These are phyloP conservation scores for Agrocybe praecox DNA, from an alignment of 768 basidiomycete genomes.

Conservation along the genomic window DNA sequence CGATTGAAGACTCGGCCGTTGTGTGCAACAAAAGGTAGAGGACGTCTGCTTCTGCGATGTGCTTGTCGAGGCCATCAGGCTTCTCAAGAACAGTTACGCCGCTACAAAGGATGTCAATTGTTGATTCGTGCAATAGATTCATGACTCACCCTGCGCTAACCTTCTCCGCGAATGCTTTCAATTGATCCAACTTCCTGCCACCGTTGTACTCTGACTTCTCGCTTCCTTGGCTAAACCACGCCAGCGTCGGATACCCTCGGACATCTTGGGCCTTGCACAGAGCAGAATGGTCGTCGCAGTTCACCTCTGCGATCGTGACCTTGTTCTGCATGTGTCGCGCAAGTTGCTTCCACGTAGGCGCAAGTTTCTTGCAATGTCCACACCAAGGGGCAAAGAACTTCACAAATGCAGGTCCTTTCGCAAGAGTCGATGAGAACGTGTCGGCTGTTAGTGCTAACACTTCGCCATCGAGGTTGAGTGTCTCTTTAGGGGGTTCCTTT, in stretches of 20 bases:
- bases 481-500: slow-evolving; percentile 17
- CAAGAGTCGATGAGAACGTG: slow-evolving; percentile 40
- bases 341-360: slow-evolving; percentile 78
- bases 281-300: slow-evolving; percentile 77
- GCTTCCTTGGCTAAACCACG: slow-evolving; percentile 61
- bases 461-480: slow-evolving; percentile 37
- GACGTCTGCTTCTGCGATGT: slow-evolving; percentile 42
- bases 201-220: slow-evolving; percentile 76
- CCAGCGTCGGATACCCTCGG: slow-evolving; percentile 81
- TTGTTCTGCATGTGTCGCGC: slow-evolving; percentile 70
- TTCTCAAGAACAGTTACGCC: slow-evolving; percentile 31
- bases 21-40: slow-evolving; percentile 53
- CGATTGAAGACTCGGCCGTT: slow-evolving; percentile 39
- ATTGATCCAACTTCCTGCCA: slow-evolving; percentile 66
- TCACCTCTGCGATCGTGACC: slow-evolving; percentile 81
- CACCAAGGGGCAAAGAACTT: slow-evolving; percentile 96
- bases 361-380: slow-evolving; percentile 95
- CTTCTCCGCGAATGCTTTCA: slow-evolving; percentile 76
- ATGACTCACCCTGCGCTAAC: slow-evolving; percentile 68
- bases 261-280: slow-evolving; percentile 72
- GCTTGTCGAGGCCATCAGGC: slow-evolving; percentile 24
- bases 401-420: slow-evolving; percentile 49
- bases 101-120: slow-evolving; percentile 11
- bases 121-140: background rate
- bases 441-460: slow-evolving; percentile 36